Evolutionary conservation across 2,329 filamentous ascomycete genomes (phyloP), one percentile per base, ranked within the genome.

Genomic region (Paraphaeosphaeria minitans): DNA sequence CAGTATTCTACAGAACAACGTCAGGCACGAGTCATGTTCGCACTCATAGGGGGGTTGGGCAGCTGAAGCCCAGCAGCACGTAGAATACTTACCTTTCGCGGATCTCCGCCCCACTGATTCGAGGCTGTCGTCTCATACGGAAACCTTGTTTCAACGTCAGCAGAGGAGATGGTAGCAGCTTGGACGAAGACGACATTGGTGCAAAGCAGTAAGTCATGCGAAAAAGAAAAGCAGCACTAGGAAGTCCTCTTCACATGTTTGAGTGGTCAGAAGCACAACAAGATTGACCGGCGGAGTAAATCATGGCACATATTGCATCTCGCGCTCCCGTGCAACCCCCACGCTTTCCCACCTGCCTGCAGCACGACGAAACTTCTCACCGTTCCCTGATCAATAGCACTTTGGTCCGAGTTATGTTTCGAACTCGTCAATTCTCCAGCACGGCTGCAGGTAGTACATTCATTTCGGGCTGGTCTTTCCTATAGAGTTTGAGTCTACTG

Each of bases 91-190:
- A 53, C 24, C 50, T 27, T 39, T 53, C 19, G 35, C 24, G n/a
- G 24, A 12, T 14, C 9, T 16, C 42, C 24, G 35, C 22, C 45
- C n/a, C 27, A 45, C n/a, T 53, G 39, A 24, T 22, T 21, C 39
- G 2, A 22, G 39, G 16, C 4, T 22, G 37, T 27, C 33, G 50
- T 39, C 10, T 53, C 50, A 43, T 33, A 22, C 27, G 16, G 12
- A n/a, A 53, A 53, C 50, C 39, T 45, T 53, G 50, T 53, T 33
- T 33, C 27, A 39, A 53, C 50, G 37, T 53, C 39, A 16, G 21
- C 10, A 16, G 35, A 13, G 35, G 4, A 21, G 35, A 42, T 19
- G 37, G n/a, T 19, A n/a, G 7, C 16, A 39, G 37, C n/a, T 13
- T 19, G 37, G 4, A 39, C 37, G 16, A n/a, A 14, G 16, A 39